phyloP scores from a whole-genome alignment of 495 filamentous ascomycete species.

The Lasiosphaeria miniovina region DNA sequence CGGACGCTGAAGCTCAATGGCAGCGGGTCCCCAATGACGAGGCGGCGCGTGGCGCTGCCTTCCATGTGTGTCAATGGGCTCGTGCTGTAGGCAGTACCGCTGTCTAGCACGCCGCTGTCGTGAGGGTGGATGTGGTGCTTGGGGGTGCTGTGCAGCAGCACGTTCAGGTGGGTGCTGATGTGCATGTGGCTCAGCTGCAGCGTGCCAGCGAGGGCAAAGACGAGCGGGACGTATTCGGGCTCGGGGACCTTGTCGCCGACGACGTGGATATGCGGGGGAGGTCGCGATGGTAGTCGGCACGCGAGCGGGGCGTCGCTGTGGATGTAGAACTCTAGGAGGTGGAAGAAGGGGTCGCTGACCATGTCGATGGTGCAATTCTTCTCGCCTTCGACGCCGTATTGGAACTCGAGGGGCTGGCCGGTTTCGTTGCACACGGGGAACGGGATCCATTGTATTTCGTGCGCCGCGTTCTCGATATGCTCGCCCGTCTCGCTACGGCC shows the following conservation, averaged over 20 bases:
- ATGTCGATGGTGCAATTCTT: slow-evolving; percentile 88
- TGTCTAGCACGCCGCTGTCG: slow-evolving; percentile 71
- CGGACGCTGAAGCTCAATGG: slow-evolving; percentile 76
- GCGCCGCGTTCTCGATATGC: slow-evolving; percentile 74
- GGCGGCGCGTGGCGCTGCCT: slow-evolving; percentile 50
- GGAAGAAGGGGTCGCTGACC: slow-evolving; percentile 86
- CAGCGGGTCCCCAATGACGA: slow-evolving; percentile 85
- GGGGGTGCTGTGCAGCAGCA: slow-evolving; percentile 73
- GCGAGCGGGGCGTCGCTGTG: slow-evolving; percentile 92
- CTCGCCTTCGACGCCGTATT: slow-evolving; percentile 80
- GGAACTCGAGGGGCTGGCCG: slow-evolving; percentile 70
- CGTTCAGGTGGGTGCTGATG: slow-evolving; percentile 83
- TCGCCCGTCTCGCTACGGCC: slow-evolving; percentile 57
- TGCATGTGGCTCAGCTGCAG: slow-evolving; percentile 88
- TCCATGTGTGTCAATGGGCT: slow-evolving; percentile 63
- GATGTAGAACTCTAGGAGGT: slow-evolving; percentile 97
- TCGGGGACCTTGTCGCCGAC: slow-evolving; percentile 42
- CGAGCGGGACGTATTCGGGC: slow-evolving; percentile 60
- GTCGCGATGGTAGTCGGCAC: slow-evolving; percentile 83
- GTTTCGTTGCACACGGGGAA: slow-evolving; percentile 94
- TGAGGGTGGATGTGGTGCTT: slow-evolving; percentile 52
- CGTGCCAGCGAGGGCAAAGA: slow-evolving; percentile 84
- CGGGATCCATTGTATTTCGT: slow-evolving; percentile 89
- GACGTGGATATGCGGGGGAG: slow-evolving; percentile 49
- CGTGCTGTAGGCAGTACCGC: slow-evolving; percentile 81